Percentiles rank a stretch among this genome's conserved stretches.
phyloP scores from a whole-genome alignment of 2,329 filamentous ascomycete species.

The Dendryphion nanum region DNA sequence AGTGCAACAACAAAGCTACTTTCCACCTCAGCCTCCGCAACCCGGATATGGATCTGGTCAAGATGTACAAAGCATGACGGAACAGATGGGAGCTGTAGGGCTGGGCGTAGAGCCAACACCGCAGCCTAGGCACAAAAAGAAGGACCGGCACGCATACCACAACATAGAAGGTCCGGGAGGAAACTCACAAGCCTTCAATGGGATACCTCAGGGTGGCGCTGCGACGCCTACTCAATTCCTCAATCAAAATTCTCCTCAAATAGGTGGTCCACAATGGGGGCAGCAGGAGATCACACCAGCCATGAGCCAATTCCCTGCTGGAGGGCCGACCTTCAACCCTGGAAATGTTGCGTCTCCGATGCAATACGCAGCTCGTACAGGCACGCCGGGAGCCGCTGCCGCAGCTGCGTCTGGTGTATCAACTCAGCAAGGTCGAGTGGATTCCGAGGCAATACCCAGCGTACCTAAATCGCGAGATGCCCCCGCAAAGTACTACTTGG shows the following conservation, averaged over 20 bases:
- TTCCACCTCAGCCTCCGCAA: conserved; percentile 38
- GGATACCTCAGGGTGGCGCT: conserved; percentile 59
- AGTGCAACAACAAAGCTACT: conserved; percentile 42
- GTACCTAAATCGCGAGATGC: conserved; percentile 81
- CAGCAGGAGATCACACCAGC: conserved; percentile 42
- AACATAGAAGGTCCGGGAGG: conserved; percentile 71
- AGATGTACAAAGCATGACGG: conserved; percentile 53
- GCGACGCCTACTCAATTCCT: conserved; percentile 59
- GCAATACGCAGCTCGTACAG: conserved; percentile 36
- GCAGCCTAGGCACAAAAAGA: conserved; percentile 72
- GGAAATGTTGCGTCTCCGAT: conserved; percentile 32
- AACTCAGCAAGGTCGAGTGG: conserved; percentile 71
- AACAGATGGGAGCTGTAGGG: conserved; percentile 77
- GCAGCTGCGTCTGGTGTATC: conserved; percentile 46
- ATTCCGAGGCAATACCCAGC: conserved; percentile 90
- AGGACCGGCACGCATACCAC: conserved; percentile 91
- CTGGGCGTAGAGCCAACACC: conserved; percentile 55
- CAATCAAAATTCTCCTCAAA: conserved; percentile 43
- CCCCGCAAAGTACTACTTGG: conserved; percentile 79
- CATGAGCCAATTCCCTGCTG: conserved; percentile 63
- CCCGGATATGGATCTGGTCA: too few species aligned
- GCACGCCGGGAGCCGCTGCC: conserved; percentile 10
- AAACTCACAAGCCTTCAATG: conserved; percentile 68
- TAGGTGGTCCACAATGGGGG: conserved; percentile 39
- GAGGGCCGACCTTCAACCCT: conserved; percentile 54